A percentile compares a stretch with the other conserved stretches of the same genome.
Conservation (phyloP, 2,329 filamentous ascomycete species). For the Penicillium sp. region DNA sequence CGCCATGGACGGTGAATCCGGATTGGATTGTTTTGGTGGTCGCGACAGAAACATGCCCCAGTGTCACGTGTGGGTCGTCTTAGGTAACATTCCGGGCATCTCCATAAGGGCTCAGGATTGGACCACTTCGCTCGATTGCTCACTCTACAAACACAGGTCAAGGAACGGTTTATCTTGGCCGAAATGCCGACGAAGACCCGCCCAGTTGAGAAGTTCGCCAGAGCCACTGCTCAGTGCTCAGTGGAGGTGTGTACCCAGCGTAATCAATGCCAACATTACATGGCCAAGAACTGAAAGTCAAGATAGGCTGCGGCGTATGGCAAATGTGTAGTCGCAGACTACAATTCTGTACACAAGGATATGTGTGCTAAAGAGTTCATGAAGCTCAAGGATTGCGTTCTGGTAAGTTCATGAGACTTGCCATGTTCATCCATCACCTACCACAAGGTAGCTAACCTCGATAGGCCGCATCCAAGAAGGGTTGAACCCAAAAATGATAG, state of each 20-base stretch:
- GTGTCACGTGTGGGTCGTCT: conserved; percentile 25
- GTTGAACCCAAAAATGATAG: conserved; percentile 28
- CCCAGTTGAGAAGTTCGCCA: conserved; percentile 71
- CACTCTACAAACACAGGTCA: background rate
- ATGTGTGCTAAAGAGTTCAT: conserved; percentile 88
- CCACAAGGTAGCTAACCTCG: background rate
- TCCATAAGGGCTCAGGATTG: background rate
- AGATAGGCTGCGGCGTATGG: conserved; percentile 80
- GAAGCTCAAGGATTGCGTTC: conserved; percentile 81
- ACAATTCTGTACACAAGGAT: conserved; percentile 86
- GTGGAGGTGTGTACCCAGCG: conserved; percentile 57
- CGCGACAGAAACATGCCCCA: conserved; percentile 29
- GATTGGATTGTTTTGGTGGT: conserved; percentile 32
- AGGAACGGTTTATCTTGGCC: conserved; percentile 1
- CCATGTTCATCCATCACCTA: background rate
- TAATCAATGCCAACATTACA: background rate
- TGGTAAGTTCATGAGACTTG: conserved; percentile 62
- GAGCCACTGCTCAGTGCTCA: conserved; percentile 68
- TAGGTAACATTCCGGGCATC: conserved; percentile 20
- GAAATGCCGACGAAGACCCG: conserved; percentile 57
- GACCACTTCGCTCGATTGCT: background rate
- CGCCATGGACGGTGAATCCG: conserved; percentile 5
- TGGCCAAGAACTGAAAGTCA: conserved; percentile 16
- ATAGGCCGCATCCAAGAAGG: conserved; percentile 59
- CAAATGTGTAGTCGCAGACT: conserved; percentile 88